phyloP scores from a whole-genome alignment of 2,329 filamentous ascomycete species.

The Cladorrhinum sp. region DNA sequence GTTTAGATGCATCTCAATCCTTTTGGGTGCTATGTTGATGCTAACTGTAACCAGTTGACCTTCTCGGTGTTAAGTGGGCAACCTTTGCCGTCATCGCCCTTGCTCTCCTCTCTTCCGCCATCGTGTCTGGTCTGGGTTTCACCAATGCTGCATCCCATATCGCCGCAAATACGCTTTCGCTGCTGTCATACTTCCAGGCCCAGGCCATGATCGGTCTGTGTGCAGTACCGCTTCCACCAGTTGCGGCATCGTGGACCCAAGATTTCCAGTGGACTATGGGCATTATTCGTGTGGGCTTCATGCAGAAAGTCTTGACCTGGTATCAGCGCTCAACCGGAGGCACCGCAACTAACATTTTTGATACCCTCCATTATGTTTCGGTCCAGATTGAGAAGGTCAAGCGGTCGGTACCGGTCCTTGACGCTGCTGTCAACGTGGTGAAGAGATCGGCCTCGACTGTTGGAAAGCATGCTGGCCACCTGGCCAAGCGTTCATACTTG shows the following conservation, averaged over 20 bases:
- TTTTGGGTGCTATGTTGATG: background rate
- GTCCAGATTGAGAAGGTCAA: slow-evolving; percentile 66
- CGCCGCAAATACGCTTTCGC: slow-evolving; percentile 76
- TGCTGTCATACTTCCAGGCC: slow-evolving; percentile 84
- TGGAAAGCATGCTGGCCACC: slow-evolving; percentile 14
- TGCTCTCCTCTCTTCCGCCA: slow-evolving; percentile 72
- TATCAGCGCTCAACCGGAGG: slow-evolving; percentile 84
- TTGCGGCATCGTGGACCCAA: slow-evolving; percentile 82
- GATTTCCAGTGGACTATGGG: slow-evolving; percentile 94
- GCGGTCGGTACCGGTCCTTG: slow-evolving; percentile 35
- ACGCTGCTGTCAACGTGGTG: slow-evolving; percentile 35
- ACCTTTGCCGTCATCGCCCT: slow-evolving; percentile 75
- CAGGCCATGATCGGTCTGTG: slow-evolving; percentile 81
- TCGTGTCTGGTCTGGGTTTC: slow-evolving; percentile 78
- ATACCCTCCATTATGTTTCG: slow-evolving; percentile 65
- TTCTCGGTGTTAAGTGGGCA: slow-evolving; percentile 75
- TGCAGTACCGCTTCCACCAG: slow-evolving; percentile 70
- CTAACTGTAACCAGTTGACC: slow-evolving; percentile 54
- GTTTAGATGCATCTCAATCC: background rate
- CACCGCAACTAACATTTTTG: slow-evolving; percentile 69
- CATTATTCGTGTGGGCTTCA: slow-evolving; percentile 74
- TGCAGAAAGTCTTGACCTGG: slow-evolving; percentile 80
- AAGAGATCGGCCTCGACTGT: slow-evolving; percentile 46
- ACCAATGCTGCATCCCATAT: slow-evolving; percentile 86
- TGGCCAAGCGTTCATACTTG: slow-evolving; percentile 39